Evolutionary conservation across 2,329 filamentous ascomycete species (phyloP), one percentile per base, ranked within the genome.

Genomic region (Fusarium mexicanum): DNA sequence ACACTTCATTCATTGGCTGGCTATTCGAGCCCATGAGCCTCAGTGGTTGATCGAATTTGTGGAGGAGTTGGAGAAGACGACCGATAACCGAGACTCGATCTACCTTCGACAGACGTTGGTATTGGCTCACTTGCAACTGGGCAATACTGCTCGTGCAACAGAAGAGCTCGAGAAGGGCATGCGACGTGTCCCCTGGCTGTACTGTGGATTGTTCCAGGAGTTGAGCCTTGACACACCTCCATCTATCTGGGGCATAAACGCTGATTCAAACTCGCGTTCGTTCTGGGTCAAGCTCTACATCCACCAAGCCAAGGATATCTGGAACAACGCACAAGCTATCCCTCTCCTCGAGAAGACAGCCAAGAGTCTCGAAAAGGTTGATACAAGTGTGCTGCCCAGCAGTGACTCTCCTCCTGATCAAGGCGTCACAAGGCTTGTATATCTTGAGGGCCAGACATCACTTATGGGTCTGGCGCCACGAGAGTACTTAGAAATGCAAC

Each of bases 1-100:
- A 69, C 89, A 98, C 63, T 88, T 94, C 72, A 90, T 98, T 55
- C 96, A 98, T 79, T 90, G 94, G 72, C 87, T 98, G 61, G 94
- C 95, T 5, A 86, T 98, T n/a, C 91, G 94, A 62, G 93, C 94
- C 8, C 88, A 92, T 71, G 92, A 97, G 77, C 90, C 92, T 6
- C 85, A 92, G 43, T 94, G 94, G 85, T 90, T 98, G 59, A 84
- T 97, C 33, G 89, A 93, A 33, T 86, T 98, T 44, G 83, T 91
- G 79, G 85, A 88, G 72, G 83, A 84, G 33, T 76, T 84, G 24
- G 80, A 83, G 72, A 72, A 70, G 78, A 82, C 73, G 9, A 79
- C 77, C 26, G 79, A 81, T 11, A 82, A 81, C 79, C 83, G 78
- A 63, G 87, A 83, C 81, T 85, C 71, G 86, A 87, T 86, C 80